Conservation (phyloP, 2,329 filamentous ascomycete species). For the Penicillium sp. region DNA sequence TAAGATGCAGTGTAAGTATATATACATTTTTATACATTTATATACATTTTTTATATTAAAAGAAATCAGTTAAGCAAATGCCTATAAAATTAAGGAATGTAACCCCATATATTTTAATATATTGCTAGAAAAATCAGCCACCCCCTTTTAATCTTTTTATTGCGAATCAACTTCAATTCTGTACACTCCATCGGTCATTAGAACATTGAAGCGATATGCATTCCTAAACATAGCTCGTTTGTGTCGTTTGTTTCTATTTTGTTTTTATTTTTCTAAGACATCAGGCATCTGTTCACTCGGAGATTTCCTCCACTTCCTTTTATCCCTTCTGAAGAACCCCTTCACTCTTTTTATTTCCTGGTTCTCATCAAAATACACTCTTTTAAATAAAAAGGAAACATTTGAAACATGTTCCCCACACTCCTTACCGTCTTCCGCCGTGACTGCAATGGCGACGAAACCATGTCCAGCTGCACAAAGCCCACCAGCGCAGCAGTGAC, state of each 20-base stretch:
- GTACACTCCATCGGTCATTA: no score
- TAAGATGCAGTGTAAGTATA: no score
- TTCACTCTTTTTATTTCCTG: background rate
- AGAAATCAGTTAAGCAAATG: background rate
- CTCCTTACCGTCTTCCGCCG: slow-evolving; percentile 6
- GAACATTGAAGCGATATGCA: background rate
- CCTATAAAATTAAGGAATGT: background rate
- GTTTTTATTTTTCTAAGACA: background rate
- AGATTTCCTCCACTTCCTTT: background rate
- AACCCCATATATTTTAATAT: slow-evolving; percentile 3
- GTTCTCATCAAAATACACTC: background rate
- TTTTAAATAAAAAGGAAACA: background rate
- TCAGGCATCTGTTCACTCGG: background rate
- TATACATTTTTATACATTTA: background rate
- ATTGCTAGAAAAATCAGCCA: slow-evolving; percentile 1
- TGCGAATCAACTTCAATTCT: slow-evolving; percentile 2
- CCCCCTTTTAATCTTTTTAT: slow-evolving; percentile 10
- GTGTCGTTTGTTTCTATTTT: background rate
- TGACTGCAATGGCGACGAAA: slow-evolving; percentile 7
- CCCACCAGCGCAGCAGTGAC: slow-evolving; percentile 8
- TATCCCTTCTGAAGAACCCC: background rate
- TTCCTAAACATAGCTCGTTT: background rate
- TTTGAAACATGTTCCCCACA: background rate
- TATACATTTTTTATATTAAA: background rate
- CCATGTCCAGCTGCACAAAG: slow-evolving; percentile 6